phyloP scores from a whole-genome alignment of 208 protist species.

The Vickermania ingenoplastis region DNA sequence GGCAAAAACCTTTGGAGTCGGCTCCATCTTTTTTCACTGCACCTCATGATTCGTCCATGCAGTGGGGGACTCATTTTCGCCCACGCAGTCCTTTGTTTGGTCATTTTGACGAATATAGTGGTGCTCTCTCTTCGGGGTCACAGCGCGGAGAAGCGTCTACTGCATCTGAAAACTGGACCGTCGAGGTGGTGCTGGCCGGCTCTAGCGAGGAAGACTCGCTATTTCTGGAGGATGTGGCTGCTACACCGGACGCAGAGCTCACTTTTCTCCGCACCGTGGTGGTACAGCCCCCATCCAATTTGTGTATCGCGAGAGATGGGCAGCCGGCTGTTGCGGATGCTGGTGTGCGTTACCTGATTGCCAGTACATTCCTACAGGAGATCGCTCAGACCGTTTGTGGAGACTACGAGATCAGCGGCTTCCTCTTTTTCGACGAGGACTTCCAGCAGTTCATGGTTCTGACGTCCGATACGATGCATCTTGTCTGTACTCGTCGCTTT shows the following conservation, averaged over 20 bases:
- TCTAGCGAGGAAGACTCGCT: not conserved
- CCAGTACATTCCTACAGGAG: constrained; percentile 1
- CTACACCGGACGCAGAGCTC: not conserved
- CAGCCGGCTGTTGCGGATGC: not conserved
- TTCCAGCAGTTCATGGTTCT: constrained; percentile 33
- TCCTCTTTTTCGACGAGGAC: constrained; percentile 43
- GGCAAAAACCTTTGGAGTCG: not conserved
- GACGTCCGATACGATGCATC: constrained; percentile 19
- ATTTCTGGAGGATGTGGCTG: not conserved
- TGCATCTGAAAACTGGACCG: not conserved
- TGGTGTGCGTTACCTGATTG: not conserved
- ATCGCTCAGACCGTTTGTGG: not conserved
- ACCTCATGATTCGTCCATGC: not conserved
- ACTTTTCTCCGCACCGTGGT: not conserved
- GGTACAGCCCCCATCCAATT: not conserved
- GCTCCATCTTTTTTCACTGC: not conserved
- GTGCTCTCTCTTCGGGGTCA: not conserved
- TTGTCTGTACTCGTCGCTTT: constrained; percentile 14
- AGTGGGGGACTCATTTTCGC: not conserved
- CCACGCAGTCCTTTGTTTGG: not conserved
- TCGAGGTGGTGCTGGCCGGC: not conserved
- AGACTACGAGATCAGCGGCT: constrained; percentile 12
- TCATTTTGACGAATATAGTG: not conserved
- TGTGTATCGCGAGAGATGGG: not conserved
- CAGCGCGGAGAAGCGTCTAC: no score